Base-by-base conservation (phyloP, 768 basidiomycete genomes). In the Coprinopsis marcescibilis region DNA sequence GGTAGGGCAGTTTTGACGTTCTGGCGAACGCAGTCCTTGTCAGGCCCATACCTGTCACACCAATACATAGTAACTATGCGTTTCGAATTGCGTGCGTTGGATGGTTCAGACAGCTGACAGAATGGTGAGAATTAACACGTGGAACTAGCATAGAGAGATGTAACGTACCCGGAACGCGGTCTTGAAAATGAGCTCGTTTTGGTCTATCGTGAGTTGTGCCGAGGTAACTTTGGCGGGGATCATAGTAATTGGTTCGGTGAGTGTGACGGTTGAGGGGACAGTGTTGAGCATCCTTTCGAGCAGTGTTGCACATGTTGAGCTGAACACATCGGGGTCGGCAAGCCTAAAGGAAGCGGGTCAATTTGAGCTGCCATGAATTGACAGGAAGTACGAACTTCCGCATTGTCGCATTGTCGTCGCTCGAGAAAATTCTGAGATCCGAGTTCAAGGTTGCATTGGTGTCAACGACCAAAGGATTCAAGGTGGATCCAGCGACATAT, bases 211-310 rank as follows among this genome's bases (percentile, higher is more conserved):
- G 37, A 70, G 52, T 29, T 62, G 58, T 19, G 62, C 60, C 40
- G 57, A 51, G 19, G 55, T 53, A 26, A 68, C 62, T 51, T 72
- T 69, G 32, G 44, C 62, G 15, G 61, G 62, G 5, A 72, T 54
- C 2, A 69, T 58, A 12, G 58, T 53, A 26, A 72, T 66, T 29
- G 64, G 57, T 4, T 70, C 64, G 7, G 70, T 68, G 4, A 76
- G 56, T 3, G 53, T 49, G 11, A 76, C 72, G 34, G 55, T 61
- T 7, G 55, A 54, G 6, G 72, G 71, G 23, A 76, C 72, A 8
- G 64, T 65, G 52, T 76, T 62, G 6, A 76, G 49, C 73, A 76
- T 73, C 29, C 65, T 61, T 46, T 62, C 61, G 3, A 76, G 52
- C 1, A 73, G 56, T 17, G 44, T 56, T 26, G 50, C 50, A 54